Conservation (phyloP, 345 rosid species). For the Arabis alpina region DNA sequence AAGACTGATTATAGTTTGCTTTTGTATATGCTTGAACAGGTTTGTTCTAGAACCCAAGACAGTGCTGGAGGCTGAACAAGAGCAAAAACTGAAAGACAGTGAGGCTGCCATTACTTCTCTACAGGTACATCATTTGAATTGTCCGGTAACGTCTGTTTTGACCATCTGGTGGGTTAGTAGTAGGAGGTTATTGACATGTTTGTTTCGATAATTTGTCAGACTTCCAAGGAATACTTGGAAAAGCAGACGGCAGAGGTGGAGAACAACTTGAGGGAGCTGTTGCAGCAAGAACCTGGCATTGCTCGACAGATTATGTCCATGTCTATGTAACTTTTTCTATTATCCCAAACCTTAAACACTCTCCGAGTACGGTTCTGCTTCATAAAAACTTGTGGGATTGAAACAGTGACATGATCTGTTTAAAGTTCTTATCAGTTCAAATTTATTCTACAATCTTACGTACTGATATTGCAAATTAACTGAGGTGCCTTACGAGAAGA, state of each 20-base stretch:
- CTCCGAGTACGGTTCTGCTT: neutral
- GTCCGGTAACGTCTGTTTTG: neutral
- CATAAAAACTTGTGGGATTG: neutral
- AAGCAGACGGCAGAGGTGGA: conserved; percentile 86
- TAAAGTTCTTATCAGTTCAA: neutral
- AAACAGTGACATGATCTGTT: neutral
- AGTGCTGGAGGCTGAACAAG: conserved; percentile 70
- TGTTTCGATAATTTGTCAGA: conserved; percentile 47
- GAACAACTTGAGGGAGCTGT: conserved; percentile 84
- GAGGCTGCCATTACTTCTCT: conserved; percentile 79
- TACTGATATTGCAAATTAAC: neutral
- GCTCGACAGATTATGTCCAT: conserved; percentile 91
- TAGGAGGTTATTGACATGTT: conserved; percentile 4
- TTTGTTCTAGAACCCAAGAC: conserved; percentile 84
- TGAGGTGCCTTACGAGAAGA: no score
- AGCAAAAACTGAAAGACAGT: conserved; percentile 82
- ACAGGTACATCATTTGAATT: conserved; percentile 50
- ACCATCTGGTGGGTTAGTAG: neutral
- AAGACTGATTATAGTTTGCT: conserved; percentile 31
- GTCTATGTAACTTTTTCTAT: conserved; percentile 45
- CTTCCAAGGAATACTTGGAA: conserved; percentile 89
- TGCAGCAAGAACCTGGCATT: conserved; percentile 91
- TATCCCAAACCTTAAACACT: neutral
- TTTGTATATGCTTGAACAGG: conserved; percentile 52
- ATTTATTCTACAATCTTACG: neutral